Base-by-base conservation (phyloP, 768 basidiomycete genomes). In the Lyophyllum decastes region DNA sequence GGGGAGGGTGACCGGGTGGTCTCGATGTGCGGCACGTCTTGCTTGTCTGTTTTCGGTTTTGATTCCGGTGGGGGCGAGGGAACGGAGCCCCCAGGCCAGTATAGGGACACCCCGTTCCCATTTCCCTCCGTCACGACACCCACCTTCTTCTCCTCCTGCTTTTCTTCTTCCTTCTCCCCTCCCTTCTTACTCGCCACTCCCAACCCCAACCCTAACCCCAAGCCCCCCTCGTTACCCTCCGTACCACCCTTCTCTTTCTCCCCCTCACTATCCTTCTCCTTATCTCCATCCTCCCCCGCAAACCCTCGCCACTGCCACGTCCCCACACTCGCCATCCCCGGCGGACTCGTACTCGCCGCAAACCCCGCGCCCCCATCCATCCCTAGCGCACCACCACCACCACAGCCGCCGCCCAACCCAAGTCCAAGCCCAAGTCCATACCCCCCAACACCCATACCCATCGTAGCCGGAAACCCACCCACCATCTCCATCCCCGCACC, bases 321-420 rank as follows among this genome's bases (percentile, higher is more conserved):
- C 35, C 16, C 16, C 53, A 61, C 30, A 35, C 59, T 63, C 19
- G 48, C 57, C 59, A 72, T 46, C 54, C 61, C 64, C 45, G 71
- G 70, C 49, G 74, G 72, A 49, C 74, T 72, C 27, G 72, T 72
- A 33, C 70, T 71, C 9, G 67, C 68, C 1, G 69, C 68, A 64
- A 73, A 62, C 63, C 50, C 65, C 52, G 63, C 41, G 1, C 52
- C 52, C 19, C 11, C 24, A 16, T 24, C 38, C 4, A 24, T 41
- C n/a, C 50, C 21, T n/a, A 19, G 11, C 34, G 12, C 34, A 4
- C 35, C 35, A 4, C 35, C 35, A 7, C 16, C 16, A 11, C 35
- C 14, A 4, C 35, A 30, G 10, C 5, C 30, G n/a, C 30, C 30
- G 30, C 30, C 10, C 30, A 30, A 30, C 30, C 30, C 30, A 4